Percentiles rank a stretch among this genome's conserved stretches.
These are phyloP conservation scores for Starmerella floris DNA, from an alignment of 805 yeast species.

Conservation along the genomic window DNA sequence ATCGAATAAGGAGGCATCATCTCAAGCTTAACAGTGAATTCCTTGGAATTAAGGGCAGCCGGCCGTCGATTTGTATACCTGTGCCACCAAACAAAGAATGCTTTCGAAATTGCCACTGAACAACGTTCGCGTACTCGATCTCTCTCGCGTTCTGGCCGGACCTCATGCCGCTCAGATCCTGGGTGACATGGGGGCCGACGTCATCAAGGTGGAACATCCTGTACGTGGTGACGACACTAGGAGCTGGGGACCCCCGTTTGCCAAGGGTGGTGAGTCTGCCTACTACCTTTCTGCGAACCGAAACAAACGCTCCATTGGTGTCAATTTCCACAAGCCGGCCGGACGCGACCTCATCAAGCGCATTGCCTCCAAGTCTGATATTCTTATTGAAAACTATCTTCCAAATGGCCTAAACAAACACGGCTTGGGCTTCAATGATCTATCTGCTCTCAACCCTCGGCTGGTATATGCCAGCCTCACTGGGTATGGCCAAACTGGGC, in stretches of 20 bases:
- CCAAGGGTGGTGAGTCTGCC: slow-evolving; percentile 29
- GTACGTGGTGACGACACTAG: slow-evolving; percentile 33
- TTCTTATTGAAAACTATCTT: slow-evolving; percentile 31
- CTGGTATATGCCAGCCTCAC: slow-evolving; percentile 32
- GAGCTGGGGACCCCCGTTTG: slow-evolving; percentile 36
- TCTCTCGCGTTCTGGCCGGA: slow-evolving; percentile 34
- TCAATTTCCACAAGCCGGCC: slow-evolving; percentile 27
- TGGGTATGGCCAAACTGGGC: slow-evolving; percentile 35
- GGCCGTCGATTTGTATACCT: no score
- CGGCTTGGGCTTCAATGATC: slow-evolving; percentile 27
- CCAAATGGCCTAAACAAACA: slow-evolving; percentile 30
- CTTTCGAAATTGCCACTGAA: slow-evolving; percentile 22
- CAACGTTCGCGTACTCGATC: slow-evolving; percentile 29
- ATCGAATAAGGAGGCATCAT: no score
- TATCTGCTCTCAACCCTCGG: slow-evolving; percentile 22
- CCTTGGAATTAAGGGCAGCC: no score
- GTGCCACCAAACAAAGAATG: neutral
- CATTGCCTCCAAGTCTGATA: slow-evolving; percentile 27
- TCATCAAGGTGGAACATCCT: slow-evolving; percentile 33
- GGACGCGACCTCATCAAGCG: slow-evolving; percentile 28
- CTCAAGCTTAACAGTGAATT: no score
- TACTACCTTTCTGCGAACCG: slow-evolving; percentile 30
- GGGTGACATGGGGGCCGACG: slow-evolving; percentile 35
- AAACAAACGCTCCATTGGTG: slow-evolving; percentile 30
- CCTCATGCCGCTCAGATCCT: slow-evolving; percentile 32